Evolutionary conservation across 179 eudicot genomes (phyloP), one percentile per base, ranked within the genome.

Genomic region (Silene vulgaris): DNA sequence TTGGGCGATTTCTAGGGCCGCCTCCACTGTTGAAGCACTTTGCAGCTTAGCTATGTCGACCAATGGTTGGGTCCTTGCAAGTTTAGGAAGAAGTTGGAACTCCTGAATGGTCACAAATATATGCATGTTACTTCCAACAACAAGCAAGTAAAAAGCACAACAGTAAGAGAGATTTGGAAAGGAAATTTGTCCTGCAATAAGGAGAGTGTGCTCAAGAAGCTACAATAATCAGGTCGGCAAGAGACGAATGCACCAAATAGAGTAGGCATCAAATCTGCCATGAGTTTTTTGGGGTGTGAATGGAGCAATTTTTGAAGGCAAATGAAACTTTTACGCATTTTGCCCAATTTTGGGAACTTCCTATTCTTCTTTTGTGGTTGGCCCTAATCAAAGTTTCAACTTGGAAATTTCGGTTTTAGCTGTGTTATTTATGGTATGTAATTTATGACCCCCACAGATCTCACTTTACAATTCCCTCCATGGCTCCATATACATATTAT

Each of bases 1-100:
- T 32, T 69, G 83, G 57, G 85, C 91, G 69, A 94, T 83, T 78
- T 90, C 88, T 12, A 94, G 84, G 19, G 98, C 98, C 79, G 82
- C 96, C 85, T 90, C 98, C 29, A 94, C 97, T 40, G 96, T 87
- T 64, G 98, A 86, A 75, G 97, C 96, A 80, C 79, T 92, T 74
- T 84, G 85, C 69, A 94, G 89, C 82, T 90, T 90, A 35, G 86
- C 89, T 82, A 78, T 86, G 83, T 94, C 96, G 3, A 94, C 80
- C 0, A 75, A 9, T 52, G 97, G 98, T 74, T 94, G 98, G 69
- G 79, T 80, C 81, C 87, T 87, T 1, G 97, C 97, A 40, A 94
- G 91, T 77, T 94, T 83, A 2, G 98, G 96, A 59, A 94, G 96
- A 80, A 94, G 92, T 87, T 94, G 88, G 83, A 88, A 89, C 81